Percentiles rank a stretch among this genome's conserved stretches.
These are phyloP conservation scores for Protomyces pachydermus DNA, from an alignment of 1,139 yeast genomes.

Conservation along the genomic window DNA sequence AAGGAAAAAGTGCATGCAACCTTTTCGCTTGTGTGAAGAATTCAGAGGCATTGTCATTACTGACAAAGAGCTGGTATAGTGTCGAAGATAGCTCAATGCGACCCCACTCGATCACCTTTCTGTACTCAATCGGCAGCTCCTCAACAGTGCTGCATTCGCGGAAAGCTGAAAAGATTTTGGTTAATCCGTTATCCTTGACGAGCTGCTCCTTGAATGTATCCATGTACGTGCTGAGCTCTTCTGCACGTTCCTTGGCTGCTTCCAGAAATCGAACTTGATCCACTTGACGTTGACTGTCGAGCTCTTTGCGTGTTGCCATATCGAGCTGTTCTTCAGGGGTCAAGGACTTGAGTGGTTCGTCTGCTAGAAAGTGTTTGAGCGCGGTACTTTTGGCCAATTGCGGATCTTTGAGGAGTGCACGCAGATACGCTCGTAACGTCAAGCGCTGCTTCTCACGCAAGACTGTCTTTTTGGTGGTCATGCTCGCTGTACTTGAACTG, in stretches of 20 bases:
- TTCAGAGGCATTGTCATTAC: slow-evolving; percentile 74
- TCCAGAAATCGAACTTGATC: slow-evolving; percentile 73
- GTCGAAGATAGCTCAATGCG: slow-evolving; percentile 80
- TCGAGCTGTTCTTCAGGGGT: slow-evolving; percentile 49
- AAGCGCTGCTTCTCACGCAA: slow-evolving; percentile 68
- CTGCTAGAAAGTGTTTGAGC: slow-evolving; percentile 51
- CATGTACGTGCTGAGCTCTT: slow-evolving; percentile 49
- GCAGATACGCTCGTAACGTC: slow-evolving; percentile 67
- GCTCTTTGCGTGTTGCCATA: slow-evolving; percentile 50
- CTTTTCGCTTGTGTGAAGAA: slow-evolving; percentile 61
- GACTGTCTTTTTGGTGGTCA: slow-evolving; percentile 35
- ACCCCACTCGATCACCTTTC: slow-evolving; percentile 72
- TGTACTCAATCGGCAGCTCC: slow-evolving; percentile 63
- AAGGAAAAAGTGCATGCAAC: slow-evolving; percentile 72
- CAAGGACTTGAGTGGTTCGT: slow-evolving; percentile 40
- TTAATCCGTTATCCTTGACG: slow-evolving; percentile 49
- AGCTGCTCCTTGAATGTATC: slow-evolving; percentile 51
- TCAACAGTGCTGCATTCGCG: slow-evolving; percentile 51
- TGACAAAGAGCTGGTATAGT: slow-evolving; percentile 68
- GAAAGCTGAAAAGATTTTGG: slow-evolving; percentile 57
- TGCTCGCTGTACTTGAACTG: not conserved
- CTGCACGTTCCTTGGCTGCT: slow-evolving; percentile 52
- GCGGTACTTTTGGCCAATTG: slow-evolving; percentile 53
- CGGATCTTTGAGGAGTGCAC: slow-evolving; percentile 49
- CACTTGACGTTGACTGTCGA: slow-evolving; percentile 56